These are phyloP conservation scores for Halteria grandinella DNA, from an alignment of 73 alveolate species.

Conservation along the genomic window DNA sequence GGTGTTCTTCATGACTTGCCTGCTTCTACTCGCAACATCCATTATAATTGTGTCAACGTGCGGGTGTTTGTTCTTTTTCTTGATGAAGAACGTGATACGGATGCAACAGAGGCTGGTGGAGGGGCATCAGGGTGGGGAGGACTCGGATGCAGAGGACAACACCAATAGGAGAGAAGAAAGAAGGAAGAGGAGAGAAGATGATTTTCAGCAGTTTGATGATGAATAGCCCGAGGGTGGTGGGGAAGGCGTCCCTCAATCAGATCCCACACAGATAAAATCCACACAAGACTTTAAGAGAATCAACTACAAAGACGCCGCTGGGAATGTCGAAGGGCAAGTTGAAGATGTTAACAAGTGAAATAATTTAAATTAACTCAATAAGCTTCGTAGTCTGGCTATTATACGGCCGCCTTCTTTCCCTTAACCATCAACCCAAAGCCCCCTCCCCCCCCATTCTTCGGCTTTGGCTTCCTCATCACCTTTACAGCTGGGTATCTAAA, in stretches of 20 bases:
- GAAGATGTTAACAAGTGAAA: neutral
- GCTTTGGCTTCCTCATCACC: neutral
- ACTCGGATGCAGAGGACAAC: too few species aligned
- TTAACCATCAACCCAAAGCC: conserved; percentile 9
- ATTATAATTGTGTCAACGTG: conserved; percentile 18
- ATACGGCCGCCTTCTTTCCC: conserved; percentile 1
- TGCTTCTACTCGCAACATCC: conserved; percentile 23
- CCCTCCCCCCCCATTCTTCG: conserved; percentile 39
- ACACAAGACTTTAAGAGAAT: neutral
- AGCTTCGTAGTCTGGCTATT: neutral
- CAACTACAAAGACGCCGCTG: neutral
- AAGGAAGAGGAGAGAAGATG: neutral
- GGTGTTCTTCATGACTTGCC: conserved; percentile 22
- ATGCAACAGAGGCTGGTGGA: neutral
- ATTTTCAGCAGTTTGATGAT: neutral
- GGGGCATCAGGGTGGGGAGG: neutral
- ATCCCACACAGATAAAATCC: too few species aligned
- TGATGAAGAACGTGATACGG: conserved; percentile 8
- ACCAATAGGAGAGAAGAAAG: neutral
- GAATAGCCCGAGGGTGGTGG: too few species aligned
- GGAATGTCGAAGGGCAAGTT: neutral
- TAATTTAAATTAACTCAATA: neutral
- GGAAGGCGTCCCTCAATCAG: too few species aligned
- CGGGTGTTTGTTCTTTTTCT: conserved; percentile 34
- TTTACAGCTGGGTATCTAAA: conserved; percentile 62